Evolutionary conservation across 164 flowering plant species (phyloP), one percentile per base, ranked within the genome.

Genomic region (Litsea cubeba): DNA sequence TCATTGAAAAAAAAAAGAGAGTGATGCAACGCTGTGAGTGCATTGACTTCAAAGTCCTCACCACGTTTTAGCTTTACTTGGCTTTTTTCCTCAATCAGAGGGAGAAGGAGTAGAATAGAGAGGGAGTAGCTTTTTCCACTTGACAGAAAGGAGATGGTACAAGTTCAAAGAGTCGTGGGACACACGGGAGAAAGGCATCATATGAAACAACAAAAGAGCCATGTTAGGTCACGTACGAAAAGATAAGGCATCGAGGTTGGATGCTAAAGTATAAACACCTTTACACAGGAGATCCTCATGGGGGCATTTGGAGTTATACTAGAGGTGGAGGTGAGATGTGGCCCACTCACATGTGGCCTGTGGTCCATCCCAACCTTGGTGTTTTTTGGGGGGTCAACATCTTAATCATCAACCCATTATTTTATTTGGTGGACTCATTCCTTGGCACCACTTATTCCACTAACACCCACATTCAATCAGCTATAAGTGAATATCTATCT

Each of bases 281-380:
- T 65, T 25, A 5, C 69, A 25, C 40, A 26, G 69, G 65, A 25
- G 22, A 30, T 3, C 46, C 65, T 24, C 12, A 63, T 63, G 65
- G 65, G 26, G 25, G 26, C 30, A 63, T 63, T 24, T n/a, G 65
- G 28, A 63, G 25, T 12, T 63, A 25, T 63, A 12, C 24, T 23
- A 14, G 25, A 12, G 28, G 32, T 23, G 5, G 28, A 26, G 69
- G 30, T 65, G 69, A 65, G 40, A 12, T 25, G 79, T 63, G 82
- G 78, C 85, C 80, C 79, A 77, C 83, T 72, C 87, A 88, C 86
- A 86, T 83, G 88, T 78, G 75, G 68, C 57, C 62, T 7, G 76
- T 77, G 85, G 85, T 79, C 88, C 85, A 60, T 40, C 40, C n/a
- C 68, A 54, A 68, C 51, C 40, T 54, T 60, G 51, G 65, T 51